These are phyloP conservation scores for Tagetes patula DNA, from an alignment of 129 eudicot genomes.

Conservation along the genomic window DNA sequence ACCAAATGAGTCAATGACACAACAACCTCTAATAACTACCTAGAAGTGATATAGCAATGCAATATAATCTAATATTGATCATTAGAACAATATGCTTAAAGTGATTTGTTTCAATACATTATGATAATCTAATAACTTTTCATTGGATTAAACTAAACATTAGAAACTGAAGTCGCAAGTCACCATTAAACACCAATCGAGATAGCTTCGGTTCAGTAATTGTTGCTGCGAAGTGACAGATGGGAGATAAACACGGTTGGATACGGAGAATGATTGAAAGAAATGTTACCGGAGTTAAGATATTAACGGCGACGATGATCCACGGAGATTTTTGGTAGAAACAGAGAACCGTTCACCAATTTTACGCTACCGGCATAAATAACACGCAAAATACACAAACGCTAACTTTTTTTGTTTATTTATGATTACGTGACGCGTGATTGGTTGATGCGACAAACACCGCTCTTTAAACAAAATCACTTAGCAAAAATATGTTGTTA, in stretches of 20 bases:
- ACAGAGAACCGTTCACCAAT: neutral
- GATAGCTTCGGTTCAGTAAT: slow-evolving; percentile 9
- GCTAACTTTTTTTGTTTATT: too few species aligned
- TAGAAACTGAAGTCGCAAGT: neutral
- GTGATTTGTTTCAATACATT: neutral
- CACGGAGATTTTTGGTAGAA: slow-evolving; percentile 11
- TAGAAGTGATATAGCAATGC: too few species aligned
- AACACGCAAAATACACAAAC: neutral
- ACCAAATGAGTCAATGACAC: neutral
- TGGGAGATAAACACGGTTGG: neutral
- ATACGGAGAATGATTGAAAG: neutral
- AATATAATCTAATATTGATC: neutral
- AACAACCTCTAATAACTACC: neutral
- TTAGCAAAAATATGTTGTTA: too few species aligned
- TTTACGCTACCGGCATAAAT: slow-evolving; percentile 3
- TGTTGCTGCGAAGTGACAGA: too few species aligned
- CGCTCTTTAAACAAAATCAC: too few species aligned
- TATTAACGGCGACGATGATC: slow-evolving; percentile 12
- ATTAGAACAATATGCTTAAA: neutral
- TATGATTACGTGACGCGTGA: too few species aligned
- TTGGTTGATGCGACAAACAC: too few species aligned
- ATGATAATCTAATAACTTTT: neutral
- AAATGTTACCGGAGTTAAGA: slow-evolving; percentile 18
- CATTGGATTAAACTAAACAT: neutral
- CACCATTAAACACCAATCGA: slow-evolving; percentile 5